Evolutionary conservation across 2,329 filamentous ascomycete species (phyloP), one percentile per base, ranked within the genome.

Genomic region (Chrysoporthe deuterocubensis): DNA sequence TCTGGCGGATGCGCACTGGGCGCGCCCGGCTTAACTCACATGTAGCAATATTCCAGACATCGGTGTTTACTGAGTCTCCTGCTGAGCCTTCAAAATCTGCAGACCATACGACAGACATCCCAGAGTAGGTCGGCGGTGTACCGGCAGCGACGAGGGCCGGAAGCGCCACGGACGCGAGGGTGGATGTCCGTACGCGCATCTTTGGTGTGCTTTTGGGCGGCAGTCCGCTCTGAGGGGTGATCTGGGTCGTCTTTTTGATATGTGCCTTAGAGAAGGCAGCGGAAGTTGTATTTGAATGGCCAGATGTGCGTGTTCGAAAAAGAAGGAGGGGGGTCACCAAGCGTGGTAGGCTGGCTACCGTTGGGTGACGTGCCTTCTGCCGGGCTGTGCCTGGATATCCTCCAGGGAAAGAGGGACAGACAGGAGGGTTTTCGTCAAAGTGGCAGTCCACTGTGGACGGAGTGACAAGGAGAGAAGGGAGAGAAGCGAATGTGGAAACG

Each of bases 1-100:
- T 40, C 9, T 26, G 26, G 37, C 61, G 42, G 43, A 69, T 64
- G 14, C 2, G 14, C 4, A 7, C 4, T 46, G 11, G 44, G 44
- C 18, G 14, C 11, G 4, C 11, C 44, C 1, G 4, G 13, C 9
- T 37, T 3, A 26, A 56, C 67, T 46, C 65, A 76, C 75, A 71
- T 54, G 71, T 71, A 67, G 82, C 78, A 64, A 80, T 74, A 69
- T 81, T 78, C 84, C 84, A 86, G 60, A 75, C 75, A 62, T 37
- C 71, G 4, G 70, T 62, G 73, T 78, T 75, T 5, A 82, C 80
- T 0, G 73, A 67, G 1, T 73, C 68, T 52, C 80, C 79, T 21
- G 74, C 71, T 0, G 62, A 43, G 7, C 84, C 84, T 2, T 65
- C 50, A 66, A 86, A 86, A 34, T 70, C 72, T 34, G 85, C 82